phyloP scores from a whole-genome alignment of 2,329 filamentous ascomycete species.

The Colletotrichum lindemuthianum region DNA sequence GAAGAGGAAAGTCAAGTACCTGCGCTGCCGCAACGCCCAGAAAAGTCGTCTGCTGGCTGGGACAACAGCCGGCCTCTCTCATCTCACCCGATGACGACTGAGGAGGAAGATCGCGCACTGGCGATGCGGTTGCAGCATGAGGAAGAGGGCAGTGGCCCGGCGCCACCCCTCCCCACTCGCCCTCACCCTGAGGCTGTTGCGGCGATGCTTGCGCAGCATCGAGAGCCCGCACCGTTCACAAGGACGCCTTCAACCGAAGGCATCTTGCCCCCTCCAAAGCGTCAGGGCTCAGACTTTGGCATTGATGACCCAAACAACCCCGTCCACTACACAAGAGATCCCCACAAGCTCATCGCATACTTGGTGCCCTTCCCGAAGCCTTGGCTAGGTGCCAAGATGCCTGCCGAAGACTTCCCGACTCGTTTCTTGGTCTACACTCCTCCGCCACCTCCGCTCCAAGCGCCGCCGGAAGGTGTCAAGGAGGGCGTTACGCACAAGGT shows the following conservation, averaged over 20 bases:
- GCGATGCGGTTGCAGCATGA: conserved; percentile 26
- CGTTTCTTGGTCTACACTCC: conserved; percentile 31
- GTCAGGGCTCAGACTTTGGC: conserved; percentile 27
- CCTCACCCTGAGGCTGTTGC: conserved; percentile 26
- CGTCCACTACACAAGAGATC: conserved; percentile 28
- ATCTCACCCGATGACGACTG: conserved; percentile 15
- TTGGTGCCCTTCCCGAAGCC: conserved; percentile 33
- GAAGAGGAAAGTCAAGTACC: conserved; percentile 23
- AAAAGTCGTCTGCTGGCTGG: conserved; percentile 10
- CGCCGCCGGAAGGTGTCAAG: conserved; percentile 31
- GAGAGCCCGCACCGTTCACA: conserved; percentile 21
- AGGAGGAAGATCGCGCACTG: conserved; percentile 26
- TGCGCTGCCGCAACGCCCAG: conserved; percentile 12
- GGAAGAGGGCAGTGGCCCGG: conserved; percentile 13
- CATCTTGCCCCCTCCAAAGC: conserved; percentile 23
- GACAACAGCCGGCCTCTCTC: neutral
- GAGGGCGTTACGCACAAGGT: conserved; percentile 31
- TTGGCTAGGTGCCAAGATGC: conserved; percentile 20
- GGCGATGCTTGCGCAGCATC: conserved; percentile 19
- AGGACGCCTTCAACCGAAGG: conserved; percentile 28
- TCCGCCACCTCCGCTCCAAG: conserved; percentile 29
- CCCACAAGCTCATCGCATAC: conserved; percentile 33
- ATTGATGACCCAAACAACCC: conserved; percentile 31
- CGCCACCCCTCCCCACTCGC: conserved; percentile 25
- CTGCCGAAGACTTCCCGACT: conserved; percentile 17